Conservation (phyloP, 2,329 filamentous ascomycete genomes). For the Ophioceras dolichostomum region DNA sequence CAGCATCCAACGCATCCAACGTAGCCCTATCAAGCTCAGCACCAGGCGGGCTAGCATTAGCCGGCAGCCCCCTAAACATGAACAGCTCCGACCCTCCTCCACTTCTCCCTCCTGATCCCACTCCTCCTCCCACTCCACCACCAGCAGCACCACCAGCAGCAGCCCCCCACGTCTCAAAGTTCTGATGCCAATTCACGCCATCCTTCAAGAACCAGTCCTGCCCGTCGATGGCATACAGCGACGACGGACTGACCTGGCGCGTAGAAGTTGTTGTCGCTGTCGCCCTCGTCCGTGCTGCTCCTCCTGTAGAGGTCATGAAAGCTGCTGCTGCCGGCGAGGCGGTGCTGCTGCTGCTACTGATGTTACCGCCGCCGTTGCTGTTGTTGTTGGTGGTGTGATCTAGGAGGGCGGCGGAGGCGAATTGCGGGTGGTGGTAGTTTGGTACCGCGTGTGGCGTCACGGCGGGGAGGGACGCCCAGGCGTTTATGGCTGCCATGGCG, state of each 20-base stretch:
- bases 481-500: slow-evolving; percentile 3
- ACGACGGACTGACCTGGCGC: slow-evolving; percentile 16
- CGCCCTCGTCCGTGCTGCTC: no score
- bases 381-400: slow-evolving; percentile 2
- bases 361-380: slow-evolving; percentile 3
- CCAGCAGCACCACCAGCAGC: slow-evolving; percentile 9
- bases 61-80: slow-evolving; percentile 15
- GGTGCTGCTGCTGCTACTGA: no score
- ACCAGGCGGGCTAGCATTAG: slow-evolving; percentile 8
- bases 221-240: slow-evolving; percentile 30
- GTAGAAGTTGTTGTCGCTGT: slow-evolving; percentile 5
- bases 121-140: no score
- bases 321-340: slow-evolving; percentile 1
- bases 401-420: slow-evolving; percentile 2
- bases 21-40: no score
- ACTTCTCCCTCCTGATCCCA: no score
- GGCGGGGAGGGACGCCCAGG: slow-evolving; percentile 5
- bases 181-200: slow-evolving; percentile 44
- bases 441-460: slow-evolving; percentile 1
- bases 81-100: slow-evolving; percentile 8
- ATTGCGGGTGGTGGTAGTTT: slow-evolving; percentile 2
- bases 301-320: no score
- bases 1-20: slow-evolving; percentile 13
- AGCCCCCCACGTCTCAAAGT: slow-evolving; percentile 41
- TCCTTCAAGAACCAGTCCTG: slow-evolving; percentile 47